Evolutionary conservation across 768 basidiomycete species (phyloP), one percentile per base, ranked within the genome.

Genomic region (Leccinum boreale): DNA sequence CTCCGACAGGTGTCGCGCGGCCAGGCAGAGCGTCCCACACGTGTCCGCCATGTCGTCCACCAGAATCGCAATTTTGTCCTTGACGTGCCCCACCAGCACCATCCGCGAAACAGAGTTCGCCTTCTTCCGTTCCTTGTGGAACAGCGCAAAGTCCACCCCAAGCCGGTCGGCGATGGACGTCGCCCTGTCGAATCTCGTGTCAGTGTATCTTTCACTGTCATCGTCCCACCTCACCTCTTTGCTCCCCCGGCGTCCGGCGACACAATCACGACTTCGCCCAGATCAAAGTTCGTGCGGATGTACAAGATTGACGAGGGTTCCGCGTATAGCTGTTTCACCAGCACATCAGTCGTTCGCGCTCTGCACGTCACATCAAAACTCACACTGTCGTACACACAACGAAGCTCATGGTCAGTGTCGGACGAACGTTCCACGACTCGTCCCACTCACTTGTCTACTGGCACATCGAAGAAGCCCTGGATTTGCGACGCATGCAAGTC

Each of bases 21-120:
- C 97, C 55, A 98, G 81, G 64, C 90, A 88, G 59, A 99, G 83
- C 58, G 97, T 99, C 53, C 93, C 93, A 66, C 93, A 96, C 45
- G 94, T 96, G 74, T 96, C 93, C 29, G 94, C 93, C 94, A 99
- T 98, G 78, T 99, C 97, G 78, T 98, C 97, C 47, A 98, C 90
- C 28, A 99, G 79, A 57, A 99, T 94, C 54, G 95, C 97, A 45
- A 86, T 81, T 77, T 98, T 94, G 70, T 87, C 94, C 70, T 84
- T 86, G 61, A 95, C 94, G 67, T 93, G 87, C 1, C 97, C 97
- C 47, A 99, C 96, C 52, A 99, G 85, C 56, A 94, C 84, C 94
- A 95, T 94, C 56, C 94, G 85, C 59, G 92, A 94, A 7, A 96
- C 92, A 61, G 93, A 89, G 73, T 95, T 96, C 29, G 92, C 92